phyloP scores from a whole-genome alignment of 371 early-diverging fungal genomes.

The Encephalitozoon cuniculi region DNA sequence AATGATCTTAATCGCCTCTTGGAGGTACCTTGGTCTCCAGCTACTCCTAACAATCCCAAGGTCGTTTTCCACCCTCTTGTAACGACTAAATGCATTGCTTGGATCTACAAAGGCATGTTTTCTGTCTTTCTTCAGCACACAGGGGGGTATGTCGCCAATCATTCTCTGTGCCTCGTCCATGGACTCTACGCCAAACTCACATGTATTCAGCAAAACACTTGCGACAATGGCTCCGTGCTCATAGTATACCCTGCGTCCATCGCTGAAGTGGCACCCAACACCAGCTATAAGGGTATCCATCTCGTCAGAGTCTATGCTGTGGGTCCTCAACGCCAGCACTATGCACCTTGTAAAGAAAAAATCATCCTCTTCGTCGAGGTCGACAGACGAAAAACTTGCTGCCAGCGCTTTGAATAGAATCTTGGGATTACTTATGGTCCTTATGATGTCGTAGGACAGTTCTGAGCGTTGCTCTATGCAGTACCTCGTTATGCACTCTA shows the following conservation, averaged over 20 bases:
- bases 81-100: neutral
- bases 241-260: constrained; percentile 5
- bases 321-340: neutral
- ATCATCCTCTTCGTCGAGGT: neutral
- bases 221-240: constrained; percentile 8
- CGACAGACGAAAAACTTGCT: neutral
- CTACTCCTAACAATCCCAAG: neutral
- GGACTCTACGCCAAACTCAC: neutral
- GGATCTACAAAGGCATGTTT: neutral
- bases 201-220: neutral
- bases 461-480: neutral
- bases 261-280: neutral
- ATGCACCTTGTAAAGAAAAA: neutral
- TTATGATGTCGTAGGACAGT: neutral
- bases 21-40: neutral
- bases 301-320: neutral
- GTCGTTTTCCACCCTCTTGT: neutral
- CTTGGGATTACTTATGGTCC: neutral
- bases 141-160: neutral
- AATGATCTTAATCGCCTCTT: neutral
- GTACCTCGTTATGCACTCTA: neutral
- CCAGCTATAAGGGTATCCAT: neutral
- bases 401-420: neutral
- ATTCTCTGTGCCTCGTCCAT: neutral
- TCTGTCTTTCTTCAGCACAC: neutral